Evolutionary conservation across 345 rosid genomes (phyloP), one percentile per base, ranked within the genome.

Genomic region (Nasturtium officinale): DNA sequence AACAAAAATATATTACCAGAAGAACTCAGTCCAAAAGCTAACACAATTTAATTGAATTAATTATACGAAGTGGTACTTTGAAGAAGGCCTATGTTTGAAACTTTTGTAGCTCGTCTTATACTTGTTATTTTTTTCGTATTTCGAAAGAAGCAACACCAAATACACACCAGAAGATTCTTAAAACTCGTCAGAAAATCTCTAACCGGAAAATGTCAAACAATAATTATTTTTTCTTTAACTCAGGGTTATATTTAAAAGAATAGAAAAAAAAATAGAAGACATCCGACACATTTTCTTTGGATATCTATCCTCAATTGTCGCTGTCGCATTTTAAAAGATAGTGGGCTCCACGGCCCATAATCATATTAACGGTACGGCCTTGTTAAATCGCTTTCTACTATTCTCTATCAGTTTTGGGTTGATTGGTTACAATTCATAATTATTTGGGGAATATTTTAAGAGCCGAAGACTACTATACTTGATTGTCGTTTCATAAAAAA

Each of bases 261-360:
- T 1, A 25, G 26, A 13, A 11, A 10, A 30, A 29, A 25, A 51
- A 38, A 15, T 12, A 2, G 29, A 60, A 68, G 67, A 61, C 35
- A 4, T 65, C 80, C 72, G 80, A 71, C 80, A 65, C 32, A 77
- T 46, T 77, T 72, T 77, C 47, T 56, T 48, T 55, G 50, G 76
- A 65, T 50, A 71, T 28, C 6, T 7, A 57, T 29, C 50, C 5
- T n/a, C 68, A 65, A 32, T 65, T 58, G 80, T 65, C 68, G 56
- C 15, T 77, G 77, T 77, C 77, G 73, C 62, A 71, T 71, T 71
- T 71, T n/a, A 56, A 65, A 37, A 42, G 50, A 65, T 52, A 77
- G 76, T 77, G 58, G 80, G 80, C 68, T 77, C 80, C 80, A 77
- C 61, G 76, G 76, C 76, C 80, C 80, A 71, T 77, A 65, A 65